Conservation (phyloP, 2,329 filamentous ascomycete species). For the Sporothrix luriei region DNA sequence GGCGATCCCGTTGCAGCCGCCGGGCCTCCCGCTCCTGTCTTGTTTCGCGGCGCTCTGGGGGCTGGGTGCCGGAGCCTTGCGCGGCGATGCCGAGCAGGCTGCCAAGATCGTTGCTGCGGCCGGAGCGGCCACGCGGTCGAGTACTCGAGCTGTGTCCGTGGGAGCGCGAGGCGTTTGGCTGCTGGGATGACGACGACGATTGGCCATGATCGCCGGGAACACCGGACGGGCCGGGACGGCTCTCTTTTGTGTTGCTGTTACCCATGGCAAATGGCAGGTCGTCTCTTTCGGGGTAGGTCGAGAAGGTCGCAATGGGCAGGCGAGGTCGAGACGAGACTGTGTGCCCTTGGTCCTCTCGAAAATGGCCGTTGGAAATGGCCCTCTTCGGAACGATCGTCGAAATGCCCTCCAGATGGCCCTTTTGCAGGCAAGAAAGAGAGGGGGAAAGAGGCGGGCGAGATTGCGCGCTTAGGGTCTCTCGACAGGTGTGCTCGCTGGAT, state of each 20-base stretch:
- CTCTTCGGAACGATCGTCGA: not conserved
- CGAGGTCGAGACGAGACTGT: not conserved
- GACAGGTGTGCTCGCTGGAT: not conserved
- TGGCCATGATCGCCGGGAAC: slow-evolving; percentile 33
- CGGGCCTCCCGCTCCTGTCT: slow-evolving; percentile 89
- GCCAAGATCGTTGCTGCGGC: slow-evolving; percentile 52
- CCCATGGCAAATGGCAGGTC: slow-evolving; percentile 40
- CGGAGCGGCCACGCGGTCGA: slow-evolving; percentile 41
- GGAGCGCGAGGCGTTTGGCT: slow-evolving; percentile 12
- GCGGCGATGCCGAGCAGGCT: slow-evolving; percentile 50
- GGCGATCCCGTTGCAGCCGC: slow-evolving; percentile 78
- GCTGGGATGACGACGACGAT: slow-evolving; percentile 32
- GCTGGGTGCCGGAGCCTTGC: slow-evolving; percentile 46
- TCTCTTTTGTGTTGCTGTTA: slow-evolving; percentile 45
- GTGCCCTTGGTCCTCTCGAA: not conserved
- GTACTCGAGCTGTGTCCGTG: slow-evolving; percentile 34
- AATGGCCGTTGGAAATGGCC: not conserved
- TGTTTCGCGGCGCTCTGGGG: slow-evolving; percentile 73
- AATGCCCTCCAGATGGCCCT: not conserved
- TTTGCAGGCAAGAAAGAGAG: not conserved
- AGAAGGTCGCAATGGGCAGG: too few relatives aligned
- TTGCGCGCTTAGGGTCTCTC: not conserved
- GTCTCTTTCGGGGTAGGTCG: too few relatives aligned
- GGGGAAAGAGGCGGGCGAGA: not conserved
- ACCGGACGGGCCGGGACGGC: slow-evolving; percentile 37